phyloP scores from a whole-genome alignment of 306 rosid genomes.

The Canavalia gladiata region DNA sequence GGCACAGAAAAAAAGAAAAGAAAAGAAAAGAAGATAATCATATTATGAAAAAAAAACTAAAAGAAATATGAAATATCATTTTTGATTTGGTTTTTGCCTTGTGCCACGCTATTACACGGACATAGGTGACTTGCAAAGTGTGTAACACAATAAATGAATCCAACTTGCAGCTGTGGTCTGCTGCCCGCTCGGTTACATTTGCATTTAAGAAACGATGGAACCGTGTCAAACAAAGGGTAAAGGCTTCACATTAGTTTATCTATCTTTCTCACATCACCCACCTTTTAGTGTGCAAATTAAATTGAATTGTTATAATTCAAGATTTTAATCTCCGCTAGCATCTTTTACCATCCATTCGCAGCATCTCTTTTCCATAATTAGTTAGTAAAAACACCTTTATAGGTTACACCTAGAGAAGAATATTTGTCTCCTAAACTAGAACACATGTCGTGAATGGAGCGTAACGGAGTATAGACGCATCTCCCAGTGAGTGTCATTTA shows the following conservation, averaged over 20 bases:
- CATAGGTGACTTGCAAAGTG: background rate
- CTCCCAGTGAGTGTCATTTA: too few species aligned
- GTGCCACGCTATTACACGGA: background rate
- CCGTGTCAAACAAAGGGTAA: background rate
- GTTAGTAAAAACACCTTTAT: background rate
- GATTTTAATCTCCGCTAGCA: background rate
- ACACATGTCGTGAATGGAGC: slow-evolving; percentile 6
- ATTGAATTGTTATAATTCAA: background rate
- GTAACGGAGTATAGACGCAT: background rate
- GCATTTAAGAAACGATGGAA: slow-evolving; percentile 7
- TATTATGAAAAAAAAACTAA: too few species aligned
- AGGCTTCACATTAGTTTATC: slow-evolving; percentile 5
- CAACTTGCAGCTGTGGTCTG: slow-evolving; percentile 20
- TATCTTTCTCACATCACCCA: background rate
- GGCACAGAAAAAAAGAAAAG: too few species aligned
- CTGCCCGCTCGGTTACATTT: background rate
- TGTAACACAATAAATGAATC: slow-evolving; percentile 2
- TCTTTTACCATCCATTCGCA: slow-evolving; percentile 10
- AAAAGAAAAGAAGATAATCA: too few species aligned
- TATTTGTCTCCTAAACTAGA: slow-evolving; percentile 30
- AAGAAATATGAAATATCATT: too few species aligned
- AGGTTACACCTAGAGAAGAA: background rate
- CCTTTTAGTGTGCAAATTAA: background rate
- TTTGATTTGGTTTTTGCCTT: too few species aligned
- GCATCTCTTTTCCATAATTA: background rate